Conservation (phyloP, 352 stramenopile species). For the Phytophthora cactorum region DNA sequence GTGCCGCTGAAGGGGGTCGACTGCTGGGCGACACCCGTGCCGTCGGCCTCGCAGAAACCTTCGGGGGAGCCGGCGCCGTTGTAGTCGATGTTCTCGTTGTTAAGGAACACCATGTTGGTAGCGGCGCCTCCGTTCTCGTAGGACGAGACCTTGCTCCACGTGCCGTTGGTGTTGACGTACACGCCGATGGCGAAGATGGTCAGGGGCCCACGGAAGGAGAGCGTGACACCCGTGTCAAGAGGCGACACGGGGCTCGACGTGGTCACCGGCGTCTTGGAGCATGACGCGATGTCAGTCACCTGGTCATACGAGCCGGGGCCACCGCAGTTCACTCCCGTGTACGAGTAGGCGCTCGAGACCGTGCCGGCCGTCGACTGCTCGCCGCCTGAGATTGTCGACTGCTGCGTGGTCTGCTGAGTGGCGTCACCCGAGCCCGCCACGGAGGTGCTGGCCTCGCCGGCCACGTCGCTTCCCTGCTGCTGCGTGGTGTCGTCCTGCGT, state of each 20-base stretch:
- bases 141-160: conserved; percentile 65
- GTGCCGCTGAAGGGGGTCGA: conserved; percentile 55
- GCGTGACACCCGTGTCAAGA: conserved; percentile 67
- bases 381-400: conserved; percentile 25
- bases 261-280: conserved; percentile 50
- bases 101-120: conserved; percentile 83
- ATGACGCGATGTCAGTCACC: conserved; percentile 71
- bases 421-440: conserved; percentile 7
- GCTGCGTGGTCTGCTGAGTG: conserved; percentile 28
- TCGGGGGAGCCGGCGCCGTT: conserved; percentile 55
- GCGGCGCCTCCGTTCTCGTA: conserved; percentile 57
- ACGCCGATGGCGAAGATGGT: conserved; percentile 77
- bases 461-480: conserved; percentile 15
- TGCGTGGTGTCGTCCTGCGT: conserved; percentile 12
- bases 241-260: conserved; percentile 58
- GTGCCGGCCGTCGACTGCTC: conserved; percentile 45
- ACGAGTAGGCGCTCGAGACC: conserved; percentile 55
- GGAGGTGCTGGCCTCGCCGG: conserved; percentile 12
- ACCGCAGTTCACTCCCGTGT: conserved; percentile 58
- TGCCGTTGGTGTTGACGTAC: conserved; percentile 62
- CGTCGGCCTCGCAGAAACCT: conserved; percentile 64
- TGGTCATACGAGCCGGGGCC: conserved; percentile 68
- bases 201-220: conserved; percentile 72
- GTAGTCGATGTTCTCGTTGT: conserved; percentile 87
- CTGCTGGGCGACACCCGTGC: conserved; percentile 46